Evolutionary conservation across 441 rosid species (phyloP).

Genomic region (Cnidoscolus chayamansa): DNA sequence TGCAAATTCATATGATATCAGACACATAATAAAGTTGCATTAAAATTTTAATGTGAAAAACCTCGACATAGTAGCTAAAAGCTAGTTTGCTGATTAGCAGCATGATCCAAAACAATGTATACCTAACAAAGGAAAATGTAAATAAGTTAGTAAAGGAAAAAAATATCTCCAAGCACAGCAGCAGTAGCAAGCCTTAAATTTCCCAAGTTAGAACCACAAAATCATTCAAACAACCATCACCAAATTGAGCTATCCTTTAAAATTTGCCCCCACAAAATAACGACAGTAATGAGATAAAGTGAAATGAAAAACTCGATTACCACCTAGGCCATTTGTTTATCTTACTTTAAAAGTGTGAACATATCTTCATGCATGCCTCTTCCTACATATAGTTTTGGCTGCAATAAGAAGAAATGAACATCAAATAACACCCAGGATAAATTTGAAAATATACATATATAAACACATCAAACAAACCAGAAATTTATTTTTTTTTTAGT

Average conservation of each 20-base stretch:
- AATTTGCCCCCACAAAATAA: not conserved
- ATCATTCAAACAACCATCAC: not conserved
- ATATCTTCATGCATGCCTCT: slow-evolving; percentile 97
- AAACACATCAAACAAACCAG: slow-evolving; percentile 8
- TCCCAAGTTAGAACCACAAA: slow-evolving; percentile 2
- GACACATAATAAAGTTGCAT: not conserved
- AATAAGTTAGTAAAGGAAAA: slow-evolving; percentile 20
- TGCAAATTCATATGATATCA: not conserved
- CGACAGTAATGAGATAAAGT: not conserved
- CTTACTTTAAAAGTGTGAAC: slow-evolving; percentile 89
- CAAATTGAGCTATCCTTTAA: not conserved
- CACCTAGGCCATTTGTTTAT: slow-evolving; percentile 12
- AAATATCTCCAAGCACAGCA: slow-evolving; percentile 18
- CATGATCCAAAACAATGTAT: slow-evolving; percentile 92
- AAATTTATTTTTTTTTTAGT: not conserved
- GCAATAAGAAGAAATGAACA: slow-evolving; percentile 16
- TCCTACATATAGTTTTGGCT: slow-evolving; percentile 94
- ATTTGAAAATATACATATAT: not conserved
- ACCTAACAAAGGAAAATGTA: slow-evolving; percentile 46
- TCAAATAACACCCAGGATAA: slow-evolving; percentile 10
- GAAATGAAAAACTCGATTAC: slow-evolving; percentile 16
- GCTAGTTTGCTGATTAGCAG: slow-evolving; percentile 87
- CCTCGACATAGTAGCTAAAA: slow-evolving; percentile 98
- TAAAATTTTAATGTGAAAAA: slow-evolving; percentile 27
- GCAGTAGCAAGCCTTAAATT: slow-evolving; percentile 7